Evolutionary conservation across 345 rosid genomes (phyloP).

Genomic region (Anacardium occidentale): DNA sequence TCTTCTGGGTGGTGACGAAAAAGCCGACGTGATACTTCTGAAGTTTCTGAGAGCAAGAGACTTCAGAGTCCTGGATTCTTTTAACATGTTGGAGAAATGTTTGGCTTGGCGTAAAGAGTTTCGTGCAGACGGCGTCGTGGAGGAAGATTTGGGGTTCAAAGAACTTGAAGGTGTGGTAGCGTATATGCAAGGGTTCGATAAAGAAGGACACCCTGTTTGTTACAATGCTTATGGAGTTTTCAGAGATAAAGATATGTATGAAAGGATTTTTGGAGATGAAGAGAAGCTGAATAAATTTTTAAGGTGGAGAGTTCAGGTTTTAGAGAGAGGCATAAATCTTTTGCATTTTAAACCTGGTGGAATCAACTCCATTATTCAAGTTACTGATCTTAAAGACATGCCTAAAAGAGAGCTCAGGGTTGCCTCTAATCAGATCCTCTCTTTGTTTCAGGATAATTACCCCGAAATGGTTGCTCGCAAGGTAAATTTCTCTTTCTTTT

Average conservation of each 20-base stretch:
- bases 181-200: conserved; percentile 83
- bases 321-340: conserved; percentile 76
- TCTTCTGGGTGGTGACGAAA: conserved; percentile 58
- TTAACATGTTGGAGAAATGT: conserved; percentile 74
- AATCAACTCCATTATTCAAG: conserved; percentile 83
- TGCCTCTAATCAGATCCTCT: conserved; percentile 84
- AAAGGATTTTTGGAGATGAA: conserved; percentile 84
- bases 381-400: conserved; percentile 96
- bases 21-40: conserved; percentile 75
- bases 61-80: conserved; percentile 61
- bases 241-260: conserved; percentile 74
- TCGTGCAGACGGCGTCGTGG: conserved; percentile 58
- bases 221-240: conserved; percentile 93
- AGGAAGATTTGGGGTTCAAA: conserved; percentile 83
- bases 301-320: conserved; percentile 91
- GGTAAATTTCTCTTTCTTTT: conserved; percentile 34
- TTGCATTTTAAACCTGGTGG: conserved; percentile 95
- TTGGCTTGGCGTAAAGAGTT: conserved; percentile 78
- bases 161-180: conserved; percentile 89
- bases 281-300: conserved; percentile 76
- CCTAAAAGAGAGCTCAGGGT: conserved; percentile 91
- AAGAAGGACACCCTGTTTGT: conserved; percentile 89
- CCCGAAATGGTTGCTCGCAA: conserved; percentile 99
- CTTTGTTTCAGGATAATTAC: conserved; percentile 94
- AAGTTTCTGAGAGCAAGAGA: conserved; percentile 92